A percentile compares a stretch with the other conserved stretches of the same genome.
Conservation (phyloP, 2,329 filamentous ascomycete genomes). For the Fusarium sp. region DNA sequence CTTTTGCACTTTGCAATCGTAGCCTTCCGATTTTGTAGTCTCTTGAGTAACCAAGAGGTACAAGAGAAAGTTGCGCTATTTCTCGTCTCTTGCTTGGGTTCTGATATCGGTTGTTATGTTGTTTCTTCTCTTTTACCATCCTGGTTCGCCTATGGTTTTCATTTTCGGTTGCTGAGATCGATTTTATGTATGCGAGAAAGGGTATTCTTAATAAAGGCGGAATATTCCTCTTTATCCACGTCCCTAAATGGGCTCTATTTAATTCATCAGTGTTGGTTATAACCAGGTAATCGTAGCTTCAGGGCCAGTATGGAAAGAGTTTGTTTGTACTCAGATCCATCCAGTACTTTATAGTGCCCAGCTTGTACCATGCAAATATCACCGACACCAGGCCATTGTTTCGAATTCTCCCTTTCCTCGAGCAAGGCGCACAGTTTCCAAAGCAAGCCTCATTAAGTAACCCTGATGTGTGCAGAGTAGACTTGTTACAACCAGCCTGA, state of each 20-base stretch:
- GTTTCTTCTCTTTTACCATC: slow-evolving; percentile 38
- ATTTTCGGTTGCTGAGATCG: slow-evolving; percentile 27
- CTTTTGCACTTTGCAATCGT: slow-evolving; percentile 21
- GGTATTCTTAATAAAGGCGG: slow-evolving; percentile 48
- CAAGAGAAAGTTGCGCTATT: slow-evolving; percentile 1
- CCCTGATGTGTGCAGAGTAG: background rate
- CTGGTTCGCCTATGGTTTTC: slow-evolving; percentile 33
- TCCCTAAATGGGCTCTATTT: background rate
- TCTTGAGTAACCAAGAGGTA: slow-evolving; percentile 7
- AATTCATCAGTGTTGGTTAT: background rate
- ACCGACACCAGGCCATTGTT: background rate
- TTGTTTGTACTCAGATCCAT: background rate
- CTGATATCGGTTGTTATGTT: slow-evolving; percentile 30
- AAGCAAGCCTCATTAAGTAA: background rate
- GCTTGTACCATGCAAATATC: background rate
- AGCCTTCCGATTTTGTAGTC: background rate
- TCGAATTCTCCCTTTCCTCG: background rate
- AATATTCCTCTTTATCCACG: slow-evolving; percentile 40
- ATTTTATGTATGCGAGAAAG: slow-evolving; percentile 39
- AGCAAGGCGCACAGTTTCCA: background rate
- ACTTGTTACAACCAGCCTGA: background rate
- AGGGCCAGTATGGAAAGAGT: background rate
- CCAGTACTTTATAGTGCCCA: background rate
- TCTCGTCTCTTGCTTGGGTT: slow-evolving; percentile 34
- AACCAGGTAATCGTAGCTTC: background rate